Evolutionary conservation across 1,139 yeast genomes (phyloP), one percentile per base, ranked within the genome.

Genomic region (Wickerhamomyces sp.): DNA sequence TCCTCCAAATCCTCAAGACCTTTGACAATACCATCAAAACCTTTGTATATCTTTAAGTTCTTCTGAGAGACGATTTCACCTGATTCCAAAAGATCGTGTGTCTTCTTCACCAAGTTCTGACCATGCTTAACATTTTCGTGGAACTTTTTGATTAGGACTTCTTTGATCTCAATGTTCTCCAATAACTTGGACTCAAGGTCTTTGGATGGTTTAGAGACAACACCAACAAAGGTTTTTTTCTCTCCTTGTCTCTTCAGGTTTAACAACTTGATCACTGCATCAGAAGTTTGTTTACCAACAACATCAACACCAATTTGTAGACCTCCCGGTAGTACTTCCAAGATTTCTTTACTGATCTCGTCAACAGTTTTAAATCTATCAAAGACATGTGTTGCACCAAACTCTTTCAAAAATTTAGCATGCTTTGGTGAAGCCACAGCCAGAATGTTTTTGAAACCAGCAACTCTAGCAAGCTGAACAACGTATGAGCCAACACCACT

Each of bases 401-500:
- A 38, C 8, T 47, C 38, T 26, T 45, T 50, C 30, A 70, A 47
- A 37, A 62, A 64, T 0, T 48, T 46, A 23, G 51, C 49, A 45
- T 68, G 66, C 23, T 51, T 55, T 11, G 37, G 32, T 23, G 72
- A 57, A 2, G 75, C 63, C 11, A 69, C 54, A 4, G 67, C 57
- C 23, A 68, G 55, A n/a, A 70, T 70, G 25, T 55, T 62, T 26
- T 65, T 47, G 27, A 53, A 55, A 1, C 65, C 66, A 16, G 64
- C 58, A 29, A 62, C 42, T 39, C 57, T 66, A 3, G 73, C 71
- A 19, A 69, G 42, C 42, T 70, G 75, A 16, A 62, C 56, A 11
- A 61, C 50, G 40, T 64, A 65, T 8, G 66, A 49, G 1, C 75
- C 75, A 23, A 67, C 71, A 17, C 66, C 67, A 16, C 72, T 66